These are phyloP conservation scores for Ganoderma leucocontextum DNA, from an alignment of 1,284 basidiomycete genomes.

Conservation along the genomic window DNA sequence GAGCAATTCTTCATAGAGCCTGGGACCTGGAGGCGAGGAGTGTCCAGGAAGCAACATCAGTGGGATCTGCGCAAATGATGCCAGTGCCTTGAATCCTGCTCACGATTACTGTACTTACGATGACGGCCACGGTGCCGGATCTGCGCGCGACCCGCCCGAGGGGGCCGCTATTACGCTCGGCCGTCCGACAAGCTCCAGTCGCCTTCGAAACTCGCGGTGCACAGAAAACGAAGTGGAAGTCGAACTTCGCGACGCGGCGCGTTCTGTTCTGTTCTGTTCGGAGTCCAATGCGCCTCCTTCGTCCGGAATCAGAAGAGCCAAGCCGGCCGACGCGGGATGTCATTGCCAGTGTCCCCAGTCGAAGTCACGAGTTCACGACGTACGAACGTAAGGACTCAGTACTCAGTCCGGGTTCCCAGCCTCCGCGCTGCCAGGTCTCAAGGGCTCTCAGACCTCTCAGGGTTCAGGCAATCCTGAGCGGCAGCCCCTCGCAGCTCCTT, in stretches of 20 bases:
- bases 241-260: not conserved
- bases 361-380: not conserved
- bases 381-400: not conserved
- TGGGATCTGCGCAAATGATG: not conserved
- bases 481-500: not conserved
- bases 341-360: not conserved
- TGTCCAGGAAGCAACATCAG: not conserved
- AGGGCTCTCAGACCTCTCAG: not conserved
- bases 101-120: not conserved
- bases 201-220: not conserved
- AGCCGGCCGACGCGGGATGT: not conserved
- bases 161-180: not conserved
- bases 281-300: not conserved
- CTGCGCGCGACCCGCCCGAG: not conserved
- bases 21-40: not conserved
- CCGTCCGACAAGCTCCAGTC: not conserved
- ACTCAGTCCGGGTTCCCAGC: not conserved
- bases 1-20: not conserved
- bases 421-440: not conserved
- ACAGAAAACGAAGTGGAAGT: not conserved
- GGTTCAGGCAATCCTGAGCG: slow-evolving; percentile 1
- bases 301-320: not conserved
- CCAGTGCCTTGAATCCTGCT: not conserved
- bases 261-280: not conserved
- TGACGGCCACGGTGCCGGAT: not conserved